phyloP scores from a whole-genome alignment of 768 basidiomycete species.

The Hemileccinum impolitum region DNA sequence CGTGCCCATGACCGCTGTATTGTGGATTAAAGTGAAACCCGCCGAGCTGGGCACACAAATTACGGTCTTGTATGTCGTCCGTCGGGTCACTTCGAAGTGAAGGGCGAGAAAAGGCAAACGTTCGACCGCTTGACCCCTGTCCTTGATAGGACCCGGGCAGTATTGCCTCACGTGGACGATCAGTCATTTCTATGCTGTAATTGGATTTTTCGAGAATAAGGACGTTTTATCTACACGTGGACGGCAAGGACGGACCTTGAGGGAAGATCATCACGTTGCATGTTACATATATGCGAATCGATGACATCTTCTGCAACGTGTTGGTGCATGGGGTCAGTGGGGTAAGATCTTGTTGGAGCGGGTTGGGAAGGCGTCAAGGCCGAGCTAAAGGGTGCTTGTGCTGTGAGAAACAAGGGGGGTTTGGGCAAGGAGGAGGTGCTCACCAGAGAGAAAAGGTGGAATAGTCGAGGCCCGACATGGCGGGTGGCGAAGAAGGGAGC shows the following conservation, averaged over 20 bases:
- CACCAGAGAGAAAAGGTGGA: conserved; percentile 28
- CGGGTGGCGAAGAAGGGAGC: background rate
- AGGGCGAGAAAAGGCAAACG: conserved; percentile 9
- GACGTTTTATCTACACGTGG: conserved; percentile 20
- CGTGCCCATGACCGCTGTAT: conserved; percentile 12
- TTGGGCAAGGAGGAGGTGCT: background rate
- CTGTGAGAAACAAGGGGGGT: background rate
- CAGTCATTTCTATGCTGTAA: conserved; percentile 18
- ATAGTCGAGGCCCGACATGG: conserved; percentile 25
- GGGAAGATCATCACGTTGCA: conserved; percentile 33
- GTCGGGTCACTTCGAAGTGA: conserved; percentile 11
- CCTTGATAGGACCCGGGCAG: conserved; percentile 19
- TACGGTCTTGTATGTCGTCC: conserved; percentile 25
- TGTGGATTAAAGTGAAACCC: conserved; percentile 25
- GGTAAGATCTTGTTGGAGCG: conserved; percentile 22
- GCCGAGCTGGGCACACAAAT: conserved; percentile 22
- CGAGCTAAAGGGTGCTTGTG: conserved; percentile 11
- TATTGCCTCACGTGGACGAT: conserved; percentile 23
- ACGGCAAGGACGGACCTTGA: conserved; percentile 30
- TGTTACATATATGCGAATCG: conserved; percentile 22
- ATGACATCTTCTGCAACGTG: conserved; percentile 31
- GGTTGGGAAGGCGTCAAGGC: conserved; percentile 29
- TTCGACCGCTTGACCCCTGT: conserved; percentile 14
- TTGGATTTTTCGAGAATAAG: conserved; percentile 16
- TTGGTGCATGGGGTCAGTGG: conserved; percentile 25